Evolutionary conservation across 805 yeast genomes (phyloP).

Genomic region (Clavispora santaluciae): DNA sequence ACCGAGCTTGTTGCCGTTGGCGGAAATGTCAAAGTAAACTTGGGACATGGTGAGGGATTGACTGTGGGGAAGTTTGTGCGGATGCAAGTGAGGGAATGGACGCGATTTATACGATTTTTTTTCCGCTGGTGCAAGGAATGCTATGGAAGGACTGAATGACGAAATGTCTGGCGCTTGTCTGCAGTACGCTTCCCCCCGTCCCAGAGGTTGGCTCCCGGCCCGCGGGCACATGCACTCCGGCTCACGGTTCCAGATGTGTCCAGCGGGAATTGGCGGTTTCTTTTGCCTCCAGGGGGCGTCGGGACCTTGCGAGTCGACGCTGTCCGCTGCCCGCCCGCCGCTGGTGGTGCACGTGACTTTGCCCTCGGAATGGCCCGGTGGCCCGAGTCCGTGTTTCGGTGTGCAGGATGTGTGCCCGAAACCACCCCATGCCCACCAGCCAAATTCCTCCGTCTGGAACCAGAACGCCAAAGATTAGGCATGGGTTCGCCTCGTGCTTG

Average conservation of each 20-base stretch:
- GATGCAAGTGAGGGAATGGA: not conserved
- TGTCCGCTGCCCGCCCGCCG: too few species aligned
- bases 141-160: constrained; percentile 1
- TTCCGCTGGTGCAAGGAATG: not conserved
- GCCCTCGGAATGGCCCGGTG: not conserved
- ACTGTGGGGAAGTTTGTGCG: not conserved
- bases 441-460: too few species aligned
- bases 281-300: too few species aligned
- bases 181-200: not conserved
- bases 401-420: not conserved
- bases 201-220: not conserved
- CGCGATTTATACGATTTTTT: not conserved
- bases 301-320: too few species aligned
- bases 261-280: too few species aligned
- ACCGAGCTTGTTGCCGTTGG: constrained; percentile 67
- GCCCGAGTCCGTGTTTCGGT: not conserved
- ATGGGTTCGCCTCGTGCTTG: too few species aligned
- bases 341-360: too few species aligned
- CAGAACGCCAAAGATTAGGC: too few species aligned
- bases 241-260: too few species aligned
- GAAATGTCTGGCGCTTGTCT: not conserved
- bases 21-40: constrained; percentile 79
- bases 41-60: constrained; percentile 44
- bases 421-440: too few species aligned
- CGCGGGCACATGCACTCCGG: too few species aligned